phyloP scores from a whole-genome alignment of 306 rosid species.

The Sechiopsis laciniata region DNA sequence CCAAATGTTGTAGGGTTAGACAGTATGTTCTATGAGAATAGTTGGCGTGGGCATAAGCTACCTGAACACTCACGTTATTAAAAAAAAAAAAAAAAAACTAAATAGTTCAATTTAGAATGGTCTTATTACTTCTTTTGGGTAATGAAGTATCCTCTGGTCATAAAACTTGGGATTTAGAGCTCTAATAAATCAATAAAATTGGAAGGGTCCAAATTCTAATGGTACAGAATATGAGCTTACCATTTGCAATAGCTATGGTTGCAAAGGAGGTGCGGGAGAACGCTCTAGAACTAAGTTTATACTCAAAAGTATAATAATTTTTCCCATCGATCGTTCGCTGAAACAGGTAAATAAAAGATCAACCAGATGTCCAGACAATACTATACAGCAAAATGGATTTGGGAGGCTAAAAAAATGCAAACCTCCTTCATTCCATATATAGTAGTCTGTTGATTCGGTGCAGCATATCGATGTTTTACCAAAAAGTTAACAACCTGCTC shows the following conservation, averaged over 20 bases:
- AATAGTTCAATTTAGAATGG: background rate
- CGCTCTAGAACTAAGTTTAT: constrained; percentile 57
- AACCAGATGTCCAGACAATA: background rate
- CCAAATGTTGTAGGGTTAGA: too few species aligned
- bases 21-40: too few species aligned
- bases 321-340: constrained; percentile 72
- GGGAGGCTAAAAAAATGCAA: constrained; percentile 19
- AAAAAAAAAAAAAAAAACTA: too few species aligned
- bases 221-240: constrained; percentile 31
- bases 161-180: background rate
- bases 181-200: constrained; percentile 5
- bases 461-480: constrained; percentile 70
- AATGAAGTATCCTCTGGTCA: background rate
- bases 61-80: too few species aligned
- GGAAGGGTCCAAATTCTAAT: constrained; percentile 12
- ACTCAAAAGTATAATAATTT: constrained; percentile 80
- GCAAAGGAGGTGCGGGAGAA: constrained; percentile 61
- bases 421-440: constrained; percentile 82
- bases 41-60: too few species aligned
- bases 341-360: constrained; percentile 27
- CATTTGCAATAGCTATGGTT: constrained; percentile 84
- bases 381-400: background rate
- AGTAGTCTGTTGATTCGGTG: constrained; percentile 72
- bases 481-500: constrained; percentile 49
- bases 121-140: background rate